Evolutionary conservation across 1,139 yeast genomes (phyloP), one percentile per base, ranked within the genome.

Genomic region (Pichia sp.): DNA sequence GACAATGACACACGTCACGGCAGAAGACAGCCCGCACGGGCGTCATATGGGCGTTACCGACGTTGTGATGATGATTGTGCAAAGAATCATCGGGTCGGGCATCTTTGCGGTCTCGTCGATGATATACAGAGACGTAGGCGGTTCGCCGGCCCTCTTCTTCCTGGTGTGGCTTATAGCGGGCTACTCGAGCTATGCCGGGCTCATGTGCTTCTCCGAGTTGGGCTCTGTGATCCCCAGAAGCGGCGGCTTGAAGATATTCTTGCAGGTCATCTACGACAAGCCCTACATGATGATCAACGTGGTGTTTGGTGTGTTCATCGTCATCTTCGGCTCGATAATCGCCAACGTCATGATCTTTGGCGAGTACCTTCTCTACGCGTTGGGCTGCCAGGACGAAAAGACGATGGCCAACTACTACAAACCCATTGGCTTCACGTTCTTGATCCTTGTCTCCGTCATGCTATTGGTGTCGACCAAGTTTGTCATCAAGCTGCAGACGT

Each of bases 51-150:
- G 92, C 0, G 66, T 84, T 1, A 84, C 78, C 62, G 82, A 90
- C 5, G 84, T 88, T 0, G 75, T 84, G 50, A 77, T 84, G 53
- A 67, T 85, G 56, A 83, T 84, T 61, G 76, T 86, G 3, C 81
- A 88, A 29, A 72, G 90, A 57, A 85, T 86, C 46, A 74, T 86
- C n/a, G 93, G 93, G 0, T 82, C 90, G 1, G 93, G 93, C 0
- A 85, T 86, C 16, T 84, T 86, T 70, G 85, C 90, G 15, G 81
- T 85, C 0, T 85, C 92, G 0, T 78, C 87, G 16, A 80, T 84
- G 29, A 81, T 86, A 41, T 84, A 79, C 63, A 78, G 77, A 47
- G 86, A 84, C 62, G 80, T 84, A 62, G 92, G 90, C 23, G 82
- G 88, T 30, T 83, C 86, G 3, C 81, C 84, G 1, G 70, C 76